Evolutionary conservation across 2,329 filamentous ascomycete genomes (phyloP).

Genomic region (Pestalotiopsis sp.): DNA sequence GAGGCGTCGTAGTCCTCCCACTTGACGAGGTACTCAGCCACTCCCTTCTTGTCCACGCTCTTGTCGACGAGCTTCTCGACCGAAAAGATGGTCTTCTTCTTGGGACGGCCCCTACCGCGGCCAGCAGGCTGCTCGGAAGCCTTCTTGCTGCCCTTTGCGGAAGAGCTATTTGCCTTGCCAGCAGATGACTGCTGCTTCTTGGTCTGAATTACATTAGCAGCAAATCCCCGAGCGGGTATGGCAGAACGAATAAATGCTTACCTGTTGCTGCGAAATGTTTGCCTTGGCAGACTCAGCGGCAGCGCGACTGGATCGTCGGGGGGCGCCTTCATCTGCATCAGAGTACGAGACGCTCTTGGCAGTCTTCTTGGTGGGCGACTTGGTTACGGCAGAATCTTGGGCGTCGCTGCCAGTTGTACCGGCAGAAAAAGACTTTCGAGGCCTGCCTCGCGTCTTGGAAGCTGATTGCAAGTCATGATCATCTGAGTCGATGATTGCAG

Average conservation of each 20-base stretch:
- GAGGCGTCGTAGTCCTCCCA: background rate
- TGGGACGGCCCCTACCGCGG: background rate
- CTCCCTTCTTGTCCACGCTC: background rate
- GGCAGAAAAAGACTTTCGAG: background rate
- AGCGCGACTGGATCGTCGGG: background rate
- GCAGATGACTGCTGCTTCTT: background rate
- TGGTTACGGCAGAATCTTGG: background rate
- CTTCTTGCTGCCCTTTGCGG: background rate
- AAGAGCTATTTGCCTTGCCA: background rate
- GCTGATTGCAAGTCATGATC: background rate
- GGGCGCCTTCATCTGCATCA: background rate
- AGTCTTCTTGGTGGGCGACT: background rate
- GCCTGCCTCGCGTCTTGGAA: background rate
- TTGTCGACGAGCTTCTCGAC: slow-evolving; percentile 4
- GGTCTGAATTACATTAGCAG: background rate
- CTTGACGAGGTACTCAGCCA: background rate
- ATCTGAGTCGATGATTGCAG: background rate
- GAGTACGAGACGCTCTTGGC: background rate
- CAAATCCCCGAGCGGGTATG: background rate
- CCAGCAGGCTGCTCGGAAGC: background rate
- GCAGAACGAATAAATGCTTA: background rate
- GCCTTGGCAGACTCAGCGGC: background rate
- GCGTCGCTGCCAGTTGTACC: background rate
- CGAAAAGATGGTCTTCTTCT: background rate
- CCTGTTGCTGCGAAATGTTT: background rate